Evolutionary conservation across 805 yeast genomes (phyloP).

Genomic region (Metschnikowia koreensis): DNA sequence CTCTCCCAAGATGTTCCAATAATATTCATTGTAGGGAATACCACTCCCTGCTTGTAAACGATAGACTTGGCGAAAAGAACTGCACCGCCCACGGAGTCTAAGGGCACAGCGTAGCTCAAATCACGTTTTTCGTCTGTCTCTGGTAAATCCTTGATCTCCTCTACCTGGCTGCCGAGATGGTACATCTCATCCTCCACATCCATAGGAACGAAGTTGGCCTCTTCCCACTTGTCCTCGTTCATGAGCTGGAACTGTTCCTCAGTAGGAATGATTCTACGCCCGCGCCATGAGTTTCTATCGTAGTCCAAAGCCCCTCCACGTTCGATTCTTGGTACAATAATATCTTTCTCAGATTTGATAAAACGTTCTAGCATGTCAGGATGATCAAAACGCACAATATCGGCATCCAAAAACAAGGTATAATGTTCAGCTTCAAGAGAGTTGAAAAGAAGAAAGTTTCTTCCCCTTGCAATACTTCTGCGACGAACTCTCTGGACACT

Average conservation of each 20-base stretch:
- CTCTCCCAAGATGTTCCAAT: constrained; percentile 49
- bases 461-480: constrained; percentile 34
- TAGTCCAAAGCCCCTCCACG: constrained; percentile 30
- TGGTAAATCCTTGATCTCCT: constrained; percentile 12
- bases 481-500: constrained; percentile 34
- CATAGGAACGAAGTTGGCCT: constrained; percentile 33
- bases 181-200: constrained; percentile 27
- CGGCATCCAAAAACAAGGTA: constrained; percentile 39
- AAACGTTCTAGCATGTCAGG: constrained; percentile 26
- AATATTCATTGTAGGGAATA: constrained; percentile 45
- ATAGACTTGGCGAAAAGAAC: constrained; percentile 43
- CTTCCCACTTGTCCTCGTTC: constrained; percentile 23
- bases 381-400: constrained; percentile 26
- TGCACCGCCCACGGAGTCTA: constrained; percentile 56
- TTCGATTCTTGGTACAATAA: constrained; percentile 36
- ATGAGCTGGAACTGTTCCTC: constrained; percentile 14
- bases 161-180: constrained; percentile 26
- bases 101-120: constrained; percentile 19
- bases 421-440: constrained; percentile 30
- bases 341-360: constrained; percentile 29
- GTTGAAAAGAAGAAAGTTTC: constrained; percentile 34
- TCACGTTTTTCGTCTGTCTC: constrained; percentile 1
- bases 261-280: constrained; percentile 33
- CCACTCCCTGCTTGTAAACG: constrained; percentile 45
- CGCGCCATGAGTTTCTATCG: constrained; percentile 43